A percentile compares a stretch with the other conserved stretches of the same genome.
phyloP scores from a whole-genome alignment of 805 yeast genomes.

The Saccharomycopsis sp. region DNA sequence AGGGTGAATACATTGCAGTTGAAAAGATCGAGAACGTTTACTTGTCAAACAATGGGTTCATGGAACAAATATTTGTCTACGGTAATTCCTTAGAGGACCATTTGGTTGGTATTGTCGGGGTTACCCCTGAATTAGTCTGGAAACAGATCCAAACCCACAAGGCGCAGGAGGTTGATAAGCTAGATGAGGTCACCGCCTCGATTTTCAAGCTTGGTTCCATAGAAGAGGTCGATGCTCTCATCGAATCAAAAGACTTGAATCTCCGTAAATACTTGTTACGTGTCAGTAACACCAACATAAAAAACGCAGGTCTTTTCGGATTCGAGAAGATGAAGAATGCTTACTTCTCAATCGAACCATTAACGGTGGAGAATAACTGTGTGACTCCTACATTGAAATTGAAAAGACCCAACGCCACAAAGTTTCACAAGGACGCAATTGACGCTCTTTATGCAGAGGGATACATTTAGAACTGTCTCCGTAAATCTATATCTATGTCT shows the following conservation, averaged over 20 bases:
- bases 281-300: slow-evolving; percentile 35
- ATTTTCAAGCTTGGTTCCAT: background rate
- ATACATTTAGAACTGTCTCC: background rate
- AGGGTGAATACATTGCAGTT: slow-evolving; percentile 57
- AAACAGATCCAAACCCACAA: slow-evolving; percentile 24
- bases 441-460: slow-evolving; percentile 46
- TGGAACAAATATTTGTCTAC: slow-evolving; percentile 44
- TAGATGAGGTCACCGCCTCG: background rate
- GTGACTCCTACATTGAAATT: slow-evolving; percentile 64
- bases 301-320: slow-evolving; percentile 41
- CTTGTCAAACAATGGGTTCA: slow-evolving; percentile 35
- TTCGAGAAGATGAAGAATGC: slow-evolving; percentile 59
- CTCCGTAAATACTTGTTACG: slow-evolving; percentile 26
- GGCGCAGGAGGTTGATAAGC: slow-evolving; percentile 23
- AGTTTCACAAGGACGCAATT: slow-evolving; percentile 36
- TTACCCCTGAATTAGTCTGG: slow-evolving; percentile 35
- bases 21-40: slow-evolving; percentile 57
- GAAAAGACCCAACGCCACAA: slow-evolving; percentile 44
- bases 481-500: background rate
- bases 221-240: slow-evolving; percentile 2
- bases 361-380: slow-evolving; percentile 53
- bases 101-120: slow-evolving; percentile 50
- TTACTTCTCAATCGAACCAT: slow-evolving; percentile 48
- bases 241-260: slow-evolving; percentile 11
- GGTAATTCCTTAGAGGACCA: slow-evolving; percentile 49